Conservation (phyloP, 2,329 filamentous ascomycete genomes). For the Microsporum canis region DNA sequence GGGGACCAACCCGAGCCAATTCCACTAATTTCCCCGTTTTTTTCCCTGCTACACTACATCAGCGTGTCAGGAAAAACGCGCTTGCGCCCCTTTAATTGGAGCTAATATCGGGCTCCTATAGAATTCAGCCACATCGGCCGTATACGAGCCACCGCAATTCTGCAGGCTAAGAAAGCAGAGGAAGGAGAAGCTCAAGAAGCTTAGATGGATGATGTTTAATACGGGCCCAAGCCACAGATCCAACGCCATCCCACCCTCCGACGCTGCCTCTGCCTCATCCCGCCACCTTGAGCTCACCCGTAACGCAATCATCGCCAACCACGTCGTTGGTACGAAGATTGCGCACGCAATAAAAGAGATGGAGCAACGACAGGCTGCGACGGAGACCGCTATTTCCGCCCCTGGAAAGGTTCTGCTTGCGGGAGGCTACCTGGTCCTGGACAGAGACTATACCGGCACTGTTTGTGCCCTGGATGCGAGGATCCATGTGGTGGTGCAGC, state of each 20-base stretch:
- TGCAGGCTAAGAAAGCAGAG: not conserved
- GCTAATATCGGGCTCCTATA: not conserved
- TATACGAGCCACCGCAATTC: not conserved
- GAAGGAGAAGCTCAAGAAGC: not conserved
- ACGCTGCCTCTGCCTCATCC: not conserved
- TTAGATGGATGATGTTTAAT: not conserved
- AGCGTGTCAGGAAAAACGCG: not conserved
- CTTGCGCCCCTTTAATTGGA: not conserved
- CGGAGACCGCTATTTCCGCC: slow-evolving; percentile 59
- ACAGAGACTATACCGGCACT: slow-evolving; percentile 68
- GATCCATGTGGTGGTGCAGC: slow-evolving; percentile 50
- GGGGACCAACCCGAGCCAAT: not conserved
- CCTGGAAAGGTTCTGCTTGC: slow-evolving; percentile 93
- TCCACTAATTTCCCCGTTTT: not conserved
- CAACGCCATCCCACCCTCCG: not conserved
- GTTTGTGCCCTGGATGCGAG: slow-evolving; percentile 55
- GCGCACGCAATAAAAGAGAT: not conserved
- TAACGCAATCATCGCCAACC: not conserved
- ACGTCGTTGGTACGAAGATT: not conserved
- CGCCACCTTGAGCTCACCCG: not conserved
- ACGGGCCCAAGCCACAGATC: not conserved
- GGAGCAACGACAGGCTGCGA: slow-evolving; percentile 12
- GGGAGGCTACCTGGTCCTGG: slow-evolving; percentile 88
- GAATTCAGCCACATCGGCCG: not conserved
- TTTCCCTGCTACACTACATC: not conserved